Evolutionary conservation across 139 green algal genomes (phyloP), one percentile per base, ranked within the genome.

Genomic region (Chlamydomonas asymmetrica): DNA sequence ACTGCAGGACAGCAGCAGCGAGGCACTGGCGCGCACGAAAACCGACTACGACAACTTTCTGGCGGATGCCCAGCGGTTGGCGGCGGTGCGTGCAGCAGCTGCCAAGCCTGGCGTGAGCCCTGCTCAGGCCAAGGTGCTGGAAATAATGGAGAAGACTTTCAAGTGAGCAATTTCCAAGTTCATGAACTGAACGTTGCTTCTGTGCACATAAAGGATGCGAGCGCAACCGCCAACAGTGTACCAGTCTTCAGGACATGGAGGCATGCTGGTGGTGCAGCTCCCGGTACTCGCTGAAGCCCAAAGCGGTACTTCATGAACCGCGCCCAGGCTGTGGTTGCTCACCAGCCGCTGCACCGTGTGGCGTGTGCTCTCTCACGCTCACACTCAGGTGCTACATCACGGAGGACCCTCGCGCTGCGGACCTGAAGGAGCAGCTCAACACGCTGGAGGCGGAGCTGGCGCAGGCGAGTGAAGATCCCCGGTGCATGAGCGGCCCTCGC

Each of bases 111-210:
- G n/a, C n/a, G n/a, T n/a, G n/a, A n/a, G n/a, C n/a, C n/a, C n/a
- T n/a, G n/a, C n/a, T n/a, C 80, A 91, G 80, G 29, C 50, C 25
- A 77, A 85, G 31, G 85, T 91, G 13, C 81, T 96, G 41, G 37
- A 41, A 0, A 86, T 91, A 57, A 83, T 93, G 70, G 85, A 93
- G 82, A 87, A 88, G 70, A 94, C 91, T 18, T 89, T 92, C 70
- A 73, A 48, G 2, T 57, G n/a, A n/a, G n/a, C n/a, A n/a, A n/a
- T n/a, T n/a, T n/a, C n/a, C n/a, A n/a, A n/a, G n/a, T n/a, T n/a
- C n/a, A n/a, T n/a, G n/a, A n/a, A n/a, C n/a, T n/a, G n/a, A n/a
- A n/a, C n/a, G n/a, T n/a, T n/a, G n/a, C n/a, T n/a, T n/a, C n/a
- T n/a, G n/a, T n/a, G n/a, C n/a, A n/a, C n/a, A n/a, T n/a, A n/a